phyloP scores from a whole-genome alignment of 768 basidiomycete genomes.

The Trametes villosa region DNA sequence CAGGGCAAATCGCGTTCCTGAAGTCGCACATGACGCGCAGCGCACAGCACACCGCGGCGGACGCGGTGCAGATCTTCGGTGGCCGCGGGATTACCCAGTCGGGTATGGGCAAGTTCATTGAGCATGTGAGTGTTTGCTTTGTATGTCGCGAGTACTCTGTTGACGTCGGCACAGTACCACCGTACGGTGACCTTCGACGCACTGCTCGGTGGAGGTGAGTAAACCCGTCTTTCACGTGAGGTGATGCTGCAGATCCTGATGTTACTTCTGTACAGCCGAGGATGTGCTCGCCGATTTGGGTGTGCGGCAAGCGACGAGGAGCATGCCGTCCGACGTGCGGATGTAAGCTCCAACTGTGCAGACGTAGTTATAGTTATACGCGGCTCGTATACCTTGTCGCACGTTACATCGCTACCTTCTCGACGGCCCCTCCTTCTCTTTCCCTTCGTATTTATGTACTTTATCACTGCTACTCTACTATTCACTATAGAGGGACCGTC shows the following conservation, averaged over 20 bases:
- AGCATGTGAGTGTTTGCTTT: constrained; percentile 54
- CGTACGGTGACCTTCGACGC: constrained; percentile 71
- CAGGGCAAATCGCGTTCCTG: constrained; percentile 81
- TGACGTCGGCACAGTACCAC: constrained; percentile 52
- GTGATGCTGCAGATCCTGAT: background rate
- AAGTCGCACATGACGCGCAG: constrained; percentile 78
- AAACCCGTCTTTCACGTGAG: no score
- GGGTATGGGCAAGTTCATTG: constrained; percentile 81
- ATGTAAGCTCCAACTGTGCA: constrained; percentile 48
- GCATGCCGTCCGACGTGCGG: constrained; percentile 70
- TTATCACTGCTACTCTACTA: background rate
- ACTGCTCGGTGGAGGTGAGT: constrained; percentile 66
- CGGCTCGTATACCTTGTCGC: background rate
- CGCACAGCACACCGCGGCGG: constrained; percentile 78
- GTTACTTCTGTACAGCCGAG: constrained; percentile 50
- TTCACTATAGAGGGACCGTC: background rate
- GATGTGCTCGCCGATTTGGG: constrained; percentile 80
- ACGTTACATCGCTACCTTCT: background rate
- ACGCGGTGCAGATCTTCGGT: constrained; percentile 86
- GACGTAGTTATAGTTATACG: background rate
- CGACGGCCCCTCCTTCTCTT: background rate
- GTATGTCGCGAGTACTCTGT: background rate
- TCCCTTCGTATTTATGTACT: background rate
- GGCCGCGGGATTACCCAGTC: constrained; percentile 84
- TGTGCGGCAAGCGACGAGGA: constrained; percentile 77